These are phyloP conservation scores for Holtermannia corniformis DNA, from an alignment of 768 basidiomycete species.

Conservation along the genomic window DNA sequence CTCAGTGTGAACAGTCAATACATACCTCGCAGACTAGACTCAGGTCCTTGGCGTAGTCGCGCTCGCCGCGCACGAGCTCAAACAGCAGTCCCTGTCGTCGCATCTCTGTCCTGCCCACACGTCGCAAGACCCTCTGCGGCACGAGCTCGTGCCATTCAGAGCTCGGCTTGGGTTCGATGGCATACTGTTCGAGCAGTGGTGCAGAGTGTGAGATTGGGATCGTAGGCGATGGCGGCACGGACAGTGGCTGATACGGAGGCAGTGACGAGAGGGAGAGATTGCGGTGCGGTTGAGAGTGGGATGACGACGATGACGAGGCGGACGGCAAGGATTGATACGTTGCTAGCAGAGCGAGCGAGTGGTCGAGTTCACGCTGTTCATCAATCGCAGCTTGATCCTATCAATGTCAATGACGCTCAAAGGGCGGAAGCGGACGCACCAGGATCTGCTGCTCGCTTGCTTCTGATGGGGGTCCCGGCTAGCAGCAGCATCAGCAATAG, in stretches of 20 bases:
- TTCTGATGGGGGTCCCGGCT: no score
- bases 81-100: conserved; percentile 32
- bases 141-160: conserved; percentile 38
- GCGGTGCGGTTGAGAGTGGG: not conserved
- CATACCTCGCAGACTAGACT: conserved; percentile 27
- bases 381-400: no score
- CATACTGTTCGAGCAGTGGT: not conserved
- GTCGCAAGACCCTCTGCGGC: conserved; percentile 14
- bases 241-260: not conserved
- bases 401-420: no score
- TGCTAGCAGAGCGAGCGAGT: not conserved
- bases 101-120: conserved; percentile 19
- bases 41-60: conserved; percentile 32
- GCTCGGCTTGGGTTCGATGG: not conserved
- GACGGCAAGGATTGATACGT: not conserved
- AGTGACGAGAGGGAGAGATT: not conserved
- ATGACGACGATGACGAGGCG: not conserved
- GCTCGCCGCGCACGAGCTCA: conserved; percentile 34
- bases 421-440: no score
- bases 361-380: not conserved
- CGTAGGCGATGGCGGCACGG: not conserved
- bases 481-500: no score
- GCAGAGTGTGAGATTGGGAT: not conserved
- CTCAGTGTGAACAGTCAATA: not conserved
- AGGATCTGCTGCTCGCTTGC: no score